Evolutionary conservation across 140 eudicot genomes (phyloP), one percentile per base, ranked within the genome.

Genomic region (Senecio squalidus): DNA sequence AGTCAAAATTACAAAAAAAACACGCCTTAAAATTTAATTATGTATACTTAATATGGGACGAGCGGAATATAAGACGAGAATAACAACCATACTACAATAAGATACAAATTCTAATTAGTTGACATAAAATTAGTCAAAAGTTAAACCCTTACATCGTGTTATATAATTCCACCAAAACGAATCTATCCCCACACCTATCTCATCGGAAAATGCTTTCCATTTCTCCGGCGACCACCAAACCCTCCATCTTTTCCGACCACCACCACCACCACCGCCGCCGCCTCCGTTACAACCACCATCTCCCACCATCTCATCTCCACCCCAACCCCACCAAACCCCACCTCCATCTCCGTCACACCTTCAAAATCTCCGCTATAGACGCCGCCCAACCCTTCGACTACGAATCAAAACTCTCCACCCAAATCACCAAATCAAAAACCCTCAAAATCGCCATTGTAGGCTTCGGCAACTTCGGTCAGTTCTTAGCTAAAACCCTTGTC

Each of bases 401-500:
- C 62, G 85, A 79, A 63, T 47, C 95, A 29, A 75, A 69, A 58
- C 50, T 84, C 49, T 67, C 76, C 70, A 46, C 58, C 54, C 85
- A 73, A 34, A 23, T 78, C 60, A 20, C 43, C 39, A 74, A 68
- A 59, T 80, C 90, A 23, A 23, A 49, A 53, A 53, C 59, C 13
- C 40, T 53, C 17, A 53, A 53, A 27, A 53, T 53, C 3, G 38
- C 59, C 7, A 64, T 84, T 0, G 59, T 84, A 9, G 93, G 93
- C 9, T 84, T 84, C 41, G 93, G 93, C 2, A 83, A 84, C 60
- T 84, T 80, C 63, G 87, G 93, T 29, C 93, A 84, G 30, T 84
- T 84, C 46, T 55, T 80, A 4, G 71, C 84, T 5, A 84, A 80
- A 66, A 72, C 88, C 29, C 64, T 84, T 7, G 84, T 84, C 10